These are phyloP conservation scores for Sphagnum tenellum DNA, from an alignment of 225 moss, liverwort and hornwort genomes.

Conservation along the genomic window DNA sequence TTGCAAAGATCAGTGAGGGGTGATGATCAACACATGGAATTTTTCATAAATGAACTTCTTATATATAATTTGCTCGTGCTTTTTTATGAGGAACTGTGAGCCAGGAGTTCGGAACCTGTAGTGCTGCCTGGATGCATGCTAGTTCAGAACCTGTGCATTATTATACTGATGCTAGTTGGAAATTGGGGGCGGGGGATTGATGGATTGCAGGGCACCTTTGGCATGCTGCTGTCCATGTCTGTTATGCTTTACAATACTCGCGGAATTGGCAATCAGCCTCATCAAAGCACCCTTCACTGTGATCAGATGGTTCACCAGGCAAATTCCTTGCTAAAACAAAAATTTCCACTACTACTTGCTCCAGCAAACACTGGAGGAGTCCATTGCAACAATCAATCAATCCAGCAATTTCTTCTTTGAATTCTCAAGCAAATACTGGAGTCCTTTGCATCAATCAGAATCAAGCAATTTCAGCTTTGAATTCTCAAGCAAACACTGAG, in stretches of 20 bases:
- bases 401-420: no score
- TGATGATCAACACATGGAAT: not conserved
- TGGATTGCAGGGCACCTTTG: constrained; percentile 55
- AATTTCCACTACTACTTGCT: not conserved
- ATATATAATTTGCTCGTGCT: not conserved
- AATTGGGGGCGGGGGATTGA: no score
- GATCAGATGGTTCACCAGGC: constrained; percentile 65
- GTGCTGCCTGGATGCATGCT: not conserved
- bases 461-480: no score
- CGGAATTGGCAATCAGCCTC: constrained; percentile 63
- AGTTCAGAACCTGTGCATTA: not conserved
- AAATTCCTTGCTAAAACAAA: constrained; percentile 67
- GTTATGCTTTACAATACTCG: constrained; percentile 63
- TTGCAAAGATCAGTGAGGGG: not conserved
- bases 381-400: no score
- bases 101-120: not conserved
- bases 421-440: no score
- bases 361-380: no score
- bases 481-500: no score
- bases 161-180: constrained; percentile 5
- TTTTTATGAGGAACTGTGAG: not conserved
- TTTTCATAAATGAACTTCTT: not conserved
- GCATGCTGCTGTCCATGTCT: constrained; percentile 70
- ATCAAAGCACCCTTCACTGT: constrained; percentile 69
- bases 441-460: no score